Evolutionary conservation across 768 basidiomycete species (phyloP).

Genomic region (Mycena kentingensis): DNA sequence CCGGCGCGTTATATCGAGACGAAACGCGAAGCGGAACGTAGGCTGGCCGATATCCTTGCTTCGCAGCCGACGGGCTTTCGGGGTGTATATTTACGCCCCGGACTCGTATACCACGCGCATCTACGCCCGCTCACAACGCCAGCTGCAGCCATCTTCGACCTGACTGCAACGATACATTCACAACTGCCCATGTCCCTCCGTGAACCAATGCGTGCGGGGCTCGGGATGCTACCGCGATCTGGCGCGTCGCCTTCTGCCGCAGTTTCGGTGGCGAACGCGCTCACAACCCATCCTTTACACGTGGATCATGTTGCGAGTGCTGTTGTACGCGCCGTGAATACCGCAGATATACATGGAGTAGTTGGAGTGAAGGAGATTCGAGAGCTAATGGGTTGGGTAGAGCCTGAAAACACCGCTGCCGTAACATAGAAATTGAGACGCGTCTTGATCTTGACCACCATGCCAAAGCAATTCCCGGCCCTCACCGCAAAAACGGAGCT

Average conservation of each 20-base stretch:
- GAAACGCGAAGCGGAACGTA: constrained; percentile 88
- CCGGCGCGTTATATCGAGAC: constrained; percentile 86
- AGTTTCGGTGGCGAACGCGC: constrained; percentile 72
- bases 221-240: constrained; percentile 13
- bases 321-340: constrained; percentile 58
- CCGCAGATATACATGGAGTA: constrained; percentile 57
- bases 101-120: constrained; percentile 95
- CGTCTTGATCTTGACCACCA: not conserved
- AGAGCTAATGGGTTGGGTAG: constrained; percentile 67
- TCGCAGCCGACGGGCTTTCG: constrained; percentile 49
- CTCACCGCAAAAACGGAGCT: constrained; percentile 48
- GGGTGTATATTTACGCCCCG: constrained; percentile 89
- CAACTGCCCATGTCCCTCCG: constrained; percentile 11
- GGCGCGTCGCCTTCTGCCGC: constrained; percentile 43
- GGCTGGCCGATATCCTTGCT: constrained; percentile 57
- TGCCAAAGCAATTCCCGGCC: constrained; percentile 40
- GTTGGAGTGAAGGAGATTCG: constrained; percentile 75
- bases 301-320: constrained; percentile 94
- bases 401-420: too few relatives aligned
- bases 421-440: too few relatives aligned
- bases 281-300: constrained; percentile 89
- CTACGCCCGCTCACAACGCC: constrained; percentile 87
- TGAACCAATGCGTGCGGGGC: constrained; percentile 3
- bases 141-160: constrained; percentile 78
- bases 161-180: constrained; percentile 73